phyloP scores from a whole-genome alignment of 1,139 yeast species.

The Pichia sp. region DNA sequence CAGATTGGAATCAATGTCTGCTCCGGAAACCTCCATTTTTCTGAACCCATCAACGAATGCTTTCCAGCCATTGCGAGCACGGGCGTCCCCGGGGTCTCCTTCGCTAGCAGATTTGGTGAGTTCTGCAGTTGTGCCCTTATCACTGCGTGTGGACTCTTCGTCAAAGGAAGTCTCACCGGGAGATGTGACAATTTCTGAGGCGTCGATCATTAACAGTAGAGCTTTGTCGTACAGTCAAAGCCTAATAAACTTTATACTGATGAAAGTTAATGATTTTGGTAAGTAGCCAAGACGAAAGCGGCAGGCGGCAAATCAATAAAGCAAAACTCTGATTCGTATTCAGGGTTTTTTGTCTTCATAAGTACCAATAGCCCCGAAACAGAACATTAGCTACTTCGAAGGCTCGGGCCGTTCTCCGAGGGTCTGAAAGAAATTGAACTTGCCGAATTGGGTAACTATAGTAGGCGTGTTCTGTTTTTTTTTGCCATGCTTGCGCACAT shows the following conservation, averaged over 20 bases:
- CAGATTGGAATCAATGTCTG: constrained; percentile 48
- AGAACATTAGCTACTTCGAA: not conserved
- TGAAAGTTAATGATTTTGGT: too few relatives aligned
- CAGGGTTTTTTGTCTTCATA: not conserved
- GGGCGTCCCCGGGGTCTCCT: not conserved
- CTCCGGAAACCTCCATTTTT: not conserved
- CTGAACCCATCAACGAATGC: constrained; percentile 15
- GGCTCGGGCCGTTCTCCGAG: not conserved
- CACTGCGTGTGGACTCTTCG: not conserved
- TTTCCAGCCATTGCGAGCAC: not conserved
- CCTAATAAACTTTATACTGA: too few relatives aligned
- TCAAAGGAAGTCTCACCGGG: not conserved
- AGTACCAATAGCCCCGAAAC: not conserved
- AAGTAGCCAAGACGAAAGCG: too few relatives aligned
- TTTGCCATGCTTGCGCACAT: too few relatives aligned
- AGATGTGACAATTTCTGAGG: not conserved
- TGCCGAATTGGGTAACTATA: not conserved
- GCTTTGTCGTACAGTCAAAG: too few relatives aligned
- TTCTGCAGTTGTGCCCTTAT: not conserved
- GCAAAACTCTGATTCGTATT: too few relatives aligned
- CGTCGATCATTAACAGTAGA: not conserved
- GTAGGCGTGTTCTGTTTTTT: not conserved
- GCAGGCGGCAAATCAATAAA: too few relatives aligned
- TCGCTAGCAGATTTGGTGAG: not conserved
- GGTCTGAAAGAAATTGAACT: not conserved